phyloP scores from a whole-genome alignment of 164 flowering plant species.

The Chloranthus sessilifolius region DNA sequence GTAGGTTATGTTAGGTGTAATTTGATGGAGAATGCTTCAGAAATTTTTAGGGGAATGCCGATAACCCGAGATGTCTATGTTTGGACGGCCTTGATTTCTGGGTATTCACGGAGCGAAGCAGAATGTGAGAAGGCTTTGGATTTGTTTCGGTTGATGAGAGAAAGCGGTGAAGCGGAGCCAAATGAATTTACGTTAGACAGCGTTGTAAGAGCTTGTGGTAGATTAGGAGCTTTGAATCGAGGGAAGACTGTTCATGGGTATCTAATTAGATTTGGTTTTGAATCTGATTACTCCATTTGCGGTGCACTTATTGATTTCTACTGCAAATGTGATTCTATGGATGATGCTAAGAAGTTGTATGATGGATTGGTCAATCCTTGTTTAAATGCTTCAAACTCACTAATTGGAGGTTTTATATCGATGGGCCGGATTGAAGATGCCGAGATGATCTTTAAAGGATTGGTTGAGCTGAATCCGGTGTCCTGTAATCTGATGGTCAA shows the following conservation, averaged over 20 bases:
- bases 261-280: conserved; percentile 39
- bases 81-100: conserved; percentile 62
- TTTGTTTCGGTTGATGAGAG: conserved; percentile 52
- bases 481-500: conserved; percentile 66
- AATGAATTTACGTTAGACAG: conserved; percentile 66
- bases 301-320: conserved; percentile 58
- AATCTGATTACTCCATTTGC: conserved; percentile 36
- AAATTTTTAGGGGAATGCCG: conserved; percentile 41
- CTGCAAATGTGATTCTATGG: conserved; percentile 36
- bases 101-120: conserved; percentile 42
- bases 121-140: conserved; percentile 43
- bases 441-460: conserved; percentile 29
- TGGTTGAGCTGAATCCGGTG: conserved; percentile 26
- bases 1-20: conserved; percentile 50
- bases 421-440: conserved; percentile 49
- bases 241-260: conserved; percentile 57
- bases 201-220: conserved; percentile 51
- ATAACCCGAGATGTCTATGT: conserved; percentile 38
- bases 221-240: conserved; percentile 18
- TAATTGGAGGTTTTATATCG: conserved; percentile 39
- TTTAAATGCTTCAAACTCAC: conserved; percentile 39
- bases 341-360: conserved; percentile 43
- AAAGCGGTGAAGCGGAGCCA: conserved; percentile 35
- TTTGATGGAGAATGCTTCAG: conserved; percentile 40
- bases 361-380: conserved; percentile 21